phyloP scores from a whole-genome alignment of 208 protist genomes.

The Wallacemonas sp. region DNA sequence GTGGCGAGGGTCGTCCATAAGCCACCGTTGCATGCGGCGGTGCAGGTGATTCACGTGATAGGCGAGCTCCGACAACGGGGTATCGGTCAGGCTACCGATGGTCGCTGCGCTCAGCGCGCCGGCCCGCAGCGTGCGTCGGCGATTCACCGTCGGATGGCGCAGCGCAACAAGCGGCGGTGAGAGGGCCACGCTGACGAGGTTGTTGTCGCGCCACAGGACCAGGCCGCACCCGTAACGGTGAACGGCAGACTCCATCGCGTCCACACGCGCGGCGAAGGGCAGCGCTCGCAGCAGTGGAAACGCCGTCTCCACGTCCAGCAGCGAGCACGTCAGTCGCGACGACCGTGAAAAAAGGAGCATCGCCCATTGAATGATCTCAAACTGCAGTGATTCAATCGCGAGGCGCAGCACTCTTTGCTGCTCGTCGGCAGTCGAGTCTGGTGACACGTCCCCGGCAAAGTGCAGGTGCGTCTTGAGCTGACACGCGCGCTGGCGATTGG shows the following conservation, averaged over 20 bases:
- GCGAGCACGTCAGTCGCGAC: background rate
- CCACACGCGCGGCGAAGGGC: background rate
- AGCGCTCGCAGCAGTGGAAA: conserved; percentile 11
- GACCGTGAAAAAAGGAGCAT: background rate
- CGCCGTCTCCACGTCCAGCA: background rate
- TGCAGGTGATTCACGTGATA: conserved; percentile 5
- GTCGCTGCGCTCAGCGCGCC: background rate
- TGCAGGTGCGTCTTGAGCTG: background rate
- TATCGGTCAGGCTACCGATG: background rate
- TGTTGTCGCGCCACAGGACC: conserved; percentile 15
- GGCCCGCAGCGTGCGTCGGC: background rate
- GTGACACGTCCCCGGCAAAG: conserved; percentile 5
- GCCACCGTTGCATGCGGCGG: conserved; percentile 3
- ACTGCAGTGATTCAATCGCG: background rate
- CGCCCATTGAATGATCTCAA: conserved; percentile 1
- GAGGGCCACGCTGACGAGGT: background rate
- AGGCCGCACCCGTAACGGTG: background rate
- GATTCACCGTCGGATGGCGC: conserved; percentile 22
- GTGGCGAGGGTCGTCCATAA: conserved; percentile 9
- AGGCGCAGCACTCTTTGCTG: conserved; percentile 1
- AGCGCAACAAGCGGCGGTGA: conserved; percentile 23
- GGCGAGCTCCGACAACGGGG: background rate
- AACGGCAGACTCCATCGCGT: background rate
- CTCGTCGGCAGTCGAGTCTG: conserved; percentile 3
- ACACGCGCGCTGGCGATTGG: background rate